Evolutionary conservation across 179 eudicot genomes (phyloP), one percentile per base, ranked within the genome.

Genomic region (Pouteria campechiana): DNA sequence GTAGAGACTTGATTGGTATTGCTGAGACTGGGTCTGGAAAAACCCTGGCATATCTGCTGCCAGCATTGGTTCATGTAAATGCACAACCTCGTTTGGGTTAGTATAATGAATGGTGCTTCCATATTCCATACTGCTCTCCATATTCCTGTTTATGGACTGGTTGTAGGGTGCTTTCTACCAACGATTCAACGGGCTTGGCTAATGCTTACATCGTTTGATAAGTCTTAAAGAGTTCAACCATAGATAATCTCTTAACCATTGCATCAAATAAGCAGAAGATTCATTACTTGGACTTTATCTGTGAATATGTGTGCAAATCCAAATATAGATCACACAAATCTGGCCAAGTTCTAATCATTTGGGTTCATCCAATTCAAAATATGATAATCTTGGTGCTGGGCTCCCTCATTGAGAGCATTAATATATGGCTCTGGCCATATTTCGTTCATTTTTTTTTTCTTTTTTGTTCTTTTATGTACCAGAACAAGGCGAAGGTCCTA

Each of bases 21-120:
- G 96, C 98, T 7, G 96, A 86, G 65, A 90, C 98, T 7, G 98
- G 98, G 64, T 90, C 98, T 22, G 98, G 98, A 40, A 90, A 90
- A 71, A 90, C 98, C 34, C 70, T 90, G 61, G 75, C 98, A 3
- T 90, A 90, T 65, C 63, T 90, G 56, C 57, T 87, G 40, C 96
- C 98, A 45, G 87, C 94, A 63, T 70, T 90, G 44, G 94, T 90
- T 45, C 98, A 90, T 67, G 85, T 90, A 34, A 77, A 81, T 54
- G 96, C 96, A 37, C 98, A 90, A 63, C 96, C 98, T 50, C 69
- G 70, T 38, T 64, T 87, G 57, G 83, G 98, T 90, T 39, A 45
- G 82, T 47, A 47, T 51, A n/a, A n/a, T n/a, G n/a, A n/a, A n/a
- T n/a, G n/a, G n/a, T n/a, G 29, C 36, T 25, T 17, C 39, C 36